Base-by-base conservation (phyloP, 352 stramenopile species). In the Detonula confervacea region DNA sequence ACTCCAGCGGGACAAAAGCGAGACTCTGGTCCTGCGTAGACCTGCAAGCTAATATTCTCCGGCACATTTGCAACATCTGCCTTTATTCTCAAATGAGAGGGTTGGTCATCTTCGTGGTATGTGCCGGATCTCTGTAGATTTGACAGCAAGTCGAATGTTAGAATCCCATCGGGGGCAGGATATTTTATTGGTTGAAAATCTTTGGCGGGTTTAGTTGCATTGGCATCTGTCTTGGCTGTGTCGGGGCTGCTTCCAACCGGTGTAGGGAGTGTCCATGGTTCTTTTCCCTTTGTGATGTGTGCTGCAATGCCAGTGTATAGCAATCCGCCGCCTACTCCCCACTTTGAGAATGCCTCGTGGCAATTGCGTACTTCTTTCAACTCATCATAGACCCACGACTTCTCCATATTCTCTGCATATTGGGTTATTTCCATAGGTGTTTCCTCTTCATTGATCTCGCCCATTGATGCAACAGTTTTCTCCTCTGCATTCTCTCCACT, bases 51-150 rank as follows among this genome's bases (percentile, higher is more conserved):
- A 51, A 88, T 73, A 16, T 63, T 80, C 55, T 96, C 88, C 4
- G 97, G 95, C 59, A 98, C 91, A 42, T 95, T 86, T 8, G 91
- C 77, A 29, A 94, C 81, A 62, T 98, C 95, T 16, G 91, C 86
- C 84, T 98, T 98, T 74, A 99, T 97, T 46, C 95, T 92, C 69
- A 99, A 87, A 89, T 99, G 97, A 59, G 95, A 91, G 8, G 97
- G 97, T 90, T 99, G 97, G 89, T 99, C 97, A 77, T 98, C 96
- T 75, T 98, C 97, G 91, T 99, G 97, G 90, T 98, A 98, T 46
- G 97, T 99, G 79, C 96, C 96, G 77, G 93, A 98, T 49, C 97
- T 95, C 89, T 98, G 94, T 71, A 99, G 87, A 83, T 99, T 99
- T 27, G 95, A 98, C n/a, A 99, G 90, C 73, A 99, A 87, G 84